These are phyloP conservation scores for Stramenopiles sp. DNA, from an alignment of 352 stramenopile species.

Conservation along the genomic window DNA sequence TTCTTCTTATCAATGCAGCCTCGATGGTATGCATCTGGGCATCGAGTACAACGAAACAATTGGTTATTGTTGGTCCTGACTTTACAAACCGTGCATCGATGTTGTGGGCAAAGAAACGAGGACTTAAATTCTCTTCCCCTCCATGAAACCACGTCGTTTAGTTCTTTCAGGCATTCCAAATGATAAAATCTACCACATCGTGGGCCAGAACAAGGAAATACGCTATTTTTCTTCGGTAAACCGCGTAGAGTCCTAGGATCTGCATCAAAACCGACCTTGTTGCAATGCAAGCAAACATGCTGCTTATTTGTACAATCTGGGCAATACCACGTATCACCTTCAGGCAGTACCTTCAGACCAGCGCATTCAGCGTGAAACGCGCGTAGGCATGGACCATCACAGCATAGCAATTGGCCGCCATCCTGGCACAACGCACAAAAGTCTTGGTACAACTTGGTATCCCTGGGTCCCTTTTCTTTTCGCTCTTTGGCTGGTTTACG, in stretches of 20 bases:
- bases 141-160: background rate
- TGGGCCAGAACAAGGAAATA: slow-evolving; percentile 9
- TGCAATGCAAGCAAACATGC: slow-evolving; percentile 74
- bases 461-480: background rate
- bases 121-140: background rate
- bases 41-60: background rate
- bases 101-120: background rate
- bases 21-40: background rate
- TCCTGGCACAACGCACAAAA: slow-evolving; percentile 71
- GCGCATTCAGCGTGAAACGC: slow-evolving; percentile 77
- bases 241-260: slow-evolving; percentile 12
- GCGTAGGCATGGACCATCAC: slow-evolving; percentile 66
- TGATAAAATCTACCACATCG: slow-evolving; percentile 76
- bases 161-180: slow-evolving; percentile 37
- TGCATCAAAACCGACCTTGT: slow-evolving; percentile 47
- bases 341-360: slow-evolving; percentile 47
- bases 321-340: slow-evolving; percentile 63
- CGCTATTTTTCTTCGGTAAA: slow-evolving; percentile 13
- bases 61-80: background rate
- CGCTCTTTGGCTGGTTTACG: background rate
- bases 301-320: slow-evolving; percentile 57
- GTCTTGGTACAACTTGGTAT: slow-evolving; percentile 31
- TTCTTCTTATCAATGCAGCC: slow-evolving; percentile 29
- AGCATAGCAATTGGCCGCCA: slow-evolving; percentile 64
- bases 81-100: background rate